These are phyloP conservation scores for Leucosporidium creatinivorum DNA, from an alignment of 768 basidiomycete genomes.

Conservation along the genomic window DNA sequence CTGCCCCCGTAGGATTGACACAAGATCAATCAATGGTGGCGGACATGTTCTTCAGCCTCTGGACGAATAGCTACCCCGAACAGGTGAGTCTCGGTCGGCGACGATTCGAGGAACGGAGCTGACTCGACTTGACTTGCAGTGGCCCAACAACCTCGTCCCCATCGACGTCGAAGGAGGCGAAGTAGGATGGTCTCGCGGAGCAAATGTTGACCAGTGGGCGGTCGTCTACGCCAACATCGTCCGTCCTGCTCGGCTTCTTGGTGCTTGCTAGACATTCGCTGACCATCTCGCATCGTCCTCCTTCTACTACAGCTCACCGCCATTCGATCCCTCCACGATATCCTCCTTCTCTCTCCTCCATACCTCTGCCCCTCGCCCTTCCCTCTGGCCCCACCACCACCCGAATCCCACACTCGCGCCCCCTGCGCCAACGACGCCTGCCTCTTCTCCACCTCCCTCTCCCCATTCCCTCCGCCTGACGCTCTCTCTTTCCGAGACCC, in stretches of 20 bases:
- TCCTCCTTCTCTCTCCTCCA: slow-evolving; percentile 15
- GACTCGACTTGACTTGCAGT: neutral
- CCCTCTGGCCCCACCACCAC: slow-evolving; percentile 22
- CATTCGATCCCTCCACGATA: slow-evolving; percentile 11
- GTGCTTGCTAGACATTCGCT: neutral
- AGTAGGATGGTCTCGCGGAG: slow-evolving; percentile 9
- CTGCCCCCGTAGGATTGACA: slow-evolving; percentile 7
- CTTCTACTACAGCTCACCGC: neutral
- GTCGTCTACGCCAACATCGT: slow-evolving; percentile 19
- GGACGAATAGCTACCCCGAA: slow-evolving; percentile 31
- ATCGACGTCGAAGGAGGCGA: slow-evolving; percentile 25
- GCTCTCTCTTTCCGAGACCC: neutral
- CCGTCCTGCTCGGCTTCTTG: neutral
- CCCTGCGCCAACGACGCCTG: slow-evolving; percentile 31
- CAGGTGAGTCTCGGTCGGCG: slow-evolving; percentile 4
- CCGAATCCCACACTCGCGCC: slow-evolving; percentile 20
- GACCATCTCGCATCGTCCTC: neutral
- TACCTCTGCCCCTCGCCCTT: slow-evolving; percentile 22
- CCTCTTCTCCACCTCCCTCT: slow-evolving; percentile 30
- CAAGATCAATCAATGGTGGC: slow-evolving; percentile 13
- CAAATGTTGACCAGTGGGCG: slow-evolving; percentile 9
- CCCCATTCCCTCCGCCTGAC: slow-evolving; percentile 20
- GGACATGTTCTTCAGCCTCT: slow-evolving; percentile 30
- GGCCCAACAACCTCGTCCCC: slow-evolving; percentile 9
- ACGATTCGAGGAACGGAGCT: neutral